phyloP scores from a whole-genome alignment of 2,329 filamentous ascomycete species.

The Zymoseptoria crescenta region DNA sequence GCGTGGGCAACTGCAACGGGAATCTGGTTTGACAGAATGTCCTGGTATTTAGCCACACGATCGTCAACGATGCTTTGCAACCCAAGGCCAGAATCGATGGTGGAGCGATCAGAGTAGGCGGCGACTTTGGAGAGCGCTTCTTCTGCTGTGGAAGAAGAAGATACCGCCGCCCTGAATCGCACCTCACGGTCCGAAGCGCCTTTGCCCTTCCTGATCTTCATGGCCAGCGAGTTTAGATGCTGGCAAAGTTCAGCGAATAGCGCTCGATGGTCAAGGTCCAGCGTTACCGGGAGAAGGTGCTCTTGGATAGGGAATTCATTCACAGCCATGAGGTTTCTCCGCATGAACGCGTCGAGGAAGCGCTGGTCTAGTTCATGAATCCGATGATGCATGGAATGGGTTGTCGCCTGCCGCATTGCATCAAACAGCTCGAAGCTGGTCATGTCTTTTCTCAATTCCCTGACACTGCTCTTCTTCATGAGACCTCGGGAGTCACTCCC shows the following conservation, averaged over 20 bases:
- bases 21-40: neutral
- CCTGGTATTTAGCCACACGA: slow-evolving; percentile 4
- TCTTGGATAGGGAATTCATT: slow-evolving; percentile 39
- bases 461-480: slow-evolving; percentile 41
- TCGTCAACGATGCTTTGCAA: slow-evolving; percentile 8
- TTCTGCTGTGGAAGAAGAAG: slow-evolving; percentile 40
- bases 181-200: slow-evolving; percentile 32
- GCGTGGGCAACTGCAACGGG: neutral
- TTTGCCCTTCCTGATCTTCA: slow-evolving; percentile 37
- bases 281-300: slow-evolving; percentile 36
- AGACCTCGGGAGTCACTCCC: slow-evolving; percentile 43
- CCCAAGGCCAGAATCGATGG: neutral
- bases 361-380: slow-evolving; percentile 46
- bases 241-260: slow-evolving; percentile 51
- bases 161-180: slow-evolving; percentile 40
- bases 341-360: slow-evolving; percentile 49
- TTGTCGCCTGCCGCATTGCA: slow-evolving; percentile 43
- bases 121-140: slow-evolving; percentile 46
- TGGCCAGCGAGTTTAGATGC: slow-evolving; percentile 44
- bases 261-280: slow-evolving; percentile 43
- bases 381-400: slow-evolving; percentile 44
- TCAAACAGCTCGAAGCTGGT: slow-evolving; percentile 50
- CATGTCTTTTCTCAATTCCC: slow-evolving; percentile 35
- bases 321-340: slow-evolving; percentile 34
- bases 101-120: slow-evolving; percentile 24